Conservation (phyloP, 129 eudicot species). For the Chrysanthemum lavandulifolium region DNA sequence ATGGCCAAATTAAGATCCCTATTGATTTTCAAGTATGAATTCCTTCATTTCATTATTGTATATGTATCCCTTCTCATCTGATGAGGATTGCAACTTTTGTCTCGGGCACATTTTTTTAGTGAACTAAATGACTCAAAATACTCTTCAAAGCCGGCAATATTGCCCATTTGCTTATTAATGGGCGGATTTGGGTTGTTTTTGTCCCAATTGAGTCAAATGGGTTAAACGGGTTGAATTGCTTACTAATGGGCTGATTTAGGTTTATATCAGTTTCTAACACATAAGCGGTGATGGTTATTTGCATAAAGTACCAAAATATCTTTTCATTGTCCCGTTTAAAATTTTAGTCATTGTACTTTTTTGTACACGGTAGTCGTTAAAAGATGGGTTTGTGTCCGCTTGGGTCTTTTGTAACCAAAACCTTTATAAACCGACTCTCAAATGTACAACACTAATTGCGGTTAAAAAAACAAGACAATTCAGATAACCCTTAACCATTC, state of each 20-base stretch:
- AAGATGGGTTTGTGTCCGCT: too few species aligned
- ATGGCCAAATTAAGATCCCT: conserved; percentile 57
- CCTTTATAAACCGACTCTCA: too few species aligned
- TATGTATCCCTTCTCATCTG: neutral
- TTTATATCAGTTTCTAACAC: too few species aligned
- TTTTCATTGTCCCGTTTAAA: too few species aligned
- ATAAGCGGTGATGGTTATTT: too few species aligned
- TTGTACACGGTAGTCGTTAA: too few species aligned
- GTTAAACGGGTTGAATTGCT: neutral
- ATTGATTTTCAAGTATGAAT: conserved; percentile 62
- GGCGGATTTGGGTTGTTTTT: neutral
- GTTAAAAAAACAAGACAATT: too few species aligned
- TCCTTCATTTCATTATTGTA: conserved; percentile 4
- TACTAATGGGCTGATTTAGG: neutral
- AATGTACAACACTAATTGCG: too few species aligned
- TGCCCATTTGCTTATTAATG: neutral
- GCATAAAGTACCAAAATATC: too few species aligned
- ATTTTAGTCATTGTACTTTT: too few species aligned
- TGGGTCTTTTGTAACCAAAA: too few species aligned
- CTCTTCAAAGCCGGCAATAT: neutral
- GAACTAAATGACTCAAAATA: conserved; percentile 14
- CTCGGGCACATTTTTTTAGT: neutral
- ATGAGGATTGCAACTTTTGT: conserved; percentile 5
- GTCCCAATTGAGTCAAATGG: neutral
- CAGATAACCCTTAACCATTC: neutral